These are phyloP conservation scores for Solanum etuberosum DNA, from an alignment of 257 asterid genomes.

Conservation along the genomic window DNA sequence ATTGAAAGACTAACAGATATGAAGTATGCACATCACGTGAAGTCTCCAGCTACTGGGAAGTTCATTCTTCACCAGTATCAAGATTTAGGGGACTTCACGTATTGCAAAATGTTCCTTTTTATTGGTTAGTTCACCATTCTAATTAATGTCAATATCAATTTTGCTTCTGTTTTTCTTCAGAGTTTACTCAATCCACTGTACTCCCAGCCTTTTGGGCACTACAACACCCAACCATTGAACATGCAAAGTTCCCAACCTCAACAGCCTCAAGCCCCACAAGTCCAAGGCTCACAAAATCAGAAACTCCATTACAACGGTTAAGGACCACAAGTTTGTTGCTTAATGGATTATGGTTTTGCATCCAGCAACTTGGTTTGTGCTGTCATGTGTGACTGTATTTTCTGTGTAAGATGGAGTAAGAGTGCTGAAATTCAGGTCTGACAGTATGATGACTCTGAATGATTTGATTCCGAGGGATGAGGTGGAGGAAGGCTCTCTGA, in stretches of 20 bases:
- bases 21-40: background rate
- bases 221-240: slow-evolving; percentile 55
- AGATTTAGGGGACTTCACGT: background rate
- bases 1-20: background rate
- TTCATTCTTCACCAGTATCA: background rate
- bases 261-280: slow-evolving; percentile 53
- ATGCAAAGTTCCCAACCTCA: slow-evolving; percentile 59
- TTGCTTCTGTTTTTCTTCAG: slow-evolving; percentile 23
- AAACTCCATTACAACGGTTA: slow-evolving; percentile 74
- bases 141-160: background rate
- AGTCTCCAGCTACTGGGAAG: background rate
- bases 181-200: slow-evolving; percentile 63
- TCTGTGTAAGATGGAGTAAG: slow-evolving; percentile 26
- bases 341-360: slow-evolving; percentile 26
- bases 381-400: slow-evolving; percentile 29
- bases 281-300: slow-evolving; percentile 66
- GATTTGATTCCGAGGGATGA: slow-evolving; percentile 16
- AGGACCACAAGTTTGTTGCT: background rate
- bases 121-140: background rate
- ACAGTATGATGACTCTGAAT: slow-evolving; percentile 12
- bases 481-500: slow-evolving; percentile 6
- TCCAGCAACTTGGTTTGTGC: slow-evolving; percentile 50
- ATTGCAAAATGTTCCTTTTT: background rate
- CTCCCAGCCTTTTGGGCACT: slow-evolving; percentile 77
- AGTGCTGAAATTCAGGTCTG: slow-evolving; percentile 21